Evolutionary conservation across 805 yeast genomes (phyloP), one percentile per base, ranked within the genome.

Genomic region (Jamesozyma jinghongensis): DNA sequence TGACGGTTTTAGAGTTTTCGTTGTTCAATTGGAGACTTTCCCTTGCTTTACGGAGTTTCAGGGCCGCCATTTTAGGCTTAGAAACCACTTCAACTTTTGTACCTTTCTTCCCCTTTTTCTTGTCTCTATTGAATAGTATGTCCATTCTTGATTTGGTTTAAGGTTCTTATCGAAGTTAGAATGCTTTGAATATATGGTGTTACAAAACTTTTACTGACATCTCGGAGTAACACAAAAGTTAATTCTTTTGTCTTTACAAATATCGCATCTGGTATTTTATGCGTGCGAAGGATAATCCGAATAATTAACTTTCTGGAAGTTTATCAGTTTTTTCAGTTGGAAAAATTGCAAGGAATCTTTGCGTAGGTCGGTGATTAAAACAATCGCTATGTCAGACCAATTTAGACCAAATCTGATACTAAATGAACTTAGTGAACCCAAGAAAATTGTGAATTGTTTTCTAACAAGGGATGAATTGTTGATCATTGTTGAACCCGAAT

Each of bases 131-230:
- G 22, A 40, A 43, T n/a, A 40, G 26, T 31, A 40, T 29, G 3
- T 16, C 46, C 38, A 39, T 39, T 28, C n/a, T n/a, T n/a, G n/a
- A n/a, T n/a, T n/a, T n/a, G n/a, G 13, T 16, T 22, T 22, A 22
- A 22, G 6, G 6, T 7, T 10, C 26, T 22, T 22, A 6, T 22
- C 10, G 10, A 22, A 22, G 10, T 22, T 22, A 22, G 26, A n/a
- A n/a, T n/a, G n/a, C n/a, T n/a, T n/a, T n/a, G n/a, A n/a, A n/a
- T n/a, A n/a, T n/a, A n/a, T n/a, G n/a, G n/a, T n/a, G n/a, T n/a
- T n/a, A n/a, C n/a, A n/a, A n/a, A n/a, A n/a, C n/a, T n/a, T n/a
- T n/a, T n/a, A n/a, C n/a, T n/a, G n/a, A n/a, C n/a, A n/a, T n/a
- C n/a, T n/a, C n/a, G n/a, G n/a, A n/a, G n/a, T n/a, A n/a, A n/a